Evolutionary conservation across 2,329 filamentous ascomycete genomes (phyloP).

Genomic region (Pseudopyricularia cyperi): DNA sequence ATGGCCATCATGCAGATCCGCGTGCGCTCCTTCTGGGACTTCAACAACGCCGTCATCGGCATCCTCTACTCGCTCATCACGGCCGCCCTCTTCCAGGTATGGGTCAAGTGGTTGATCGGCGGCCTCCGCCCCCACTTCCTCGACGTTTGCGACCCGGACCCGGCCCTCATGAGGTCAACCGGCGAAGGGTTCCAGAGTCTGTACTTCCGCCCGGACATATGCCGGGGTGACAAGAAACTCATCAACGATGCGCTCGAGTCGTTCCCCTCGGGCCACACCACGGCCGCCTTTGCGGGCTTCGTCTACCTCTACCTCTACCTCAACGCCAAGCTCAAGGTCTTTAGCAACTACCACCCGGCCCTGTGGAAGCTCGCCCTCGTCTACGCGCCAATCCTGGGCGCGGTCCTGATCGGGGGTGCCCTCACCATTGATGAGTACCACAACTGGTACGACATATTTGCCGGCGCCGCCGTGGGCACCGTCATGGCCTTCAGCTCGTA

Average conservation of each 20-base stretch:
- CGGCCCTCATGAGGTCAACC: conserved; percentile 28
- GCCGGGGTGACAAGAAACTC: conserved; percentile 49
- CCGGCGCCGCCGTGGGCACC: conserved; percentile 49
- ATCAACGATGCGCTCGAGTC: conserved; percentile 60
- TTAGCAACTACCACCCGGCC: conserved; percentile 56
- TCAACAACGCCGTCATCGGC: conserved; percentile 59
- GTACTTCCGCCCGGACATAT: conserved; percentile 58
- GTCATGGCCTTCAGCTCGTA: conserved; percentile 50
- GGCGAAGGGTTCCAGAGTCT: conserved; percentile 34
- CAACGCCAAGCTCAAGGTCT: conserved; percentile 68
- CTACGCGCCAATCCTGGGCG: conserved; percentile 54
- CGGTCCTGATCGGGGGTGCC: conserved; percentile 53
- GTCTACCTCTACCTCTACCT: conserved; percentile 61
- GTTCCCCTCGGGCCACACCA: conserved; percentile 63
- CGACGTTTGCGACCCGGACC: conserved; percentile 50
- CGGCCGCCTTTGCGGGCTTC: conserved; percentile 60
- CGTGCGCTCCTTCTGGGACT: conserved; percentile 54
- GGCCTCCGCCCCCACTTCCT: conserved; percentile 63
- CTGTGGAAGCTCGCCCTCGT: conserved; percentile 60
- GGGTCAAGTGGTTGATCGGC: conserved; percentile 64
- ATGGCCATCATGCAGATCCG: conserved; percentile 56
- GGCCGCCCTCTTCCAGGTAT: conserved; percentile 64
- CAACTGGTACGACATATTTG: conserved; percentile 61
- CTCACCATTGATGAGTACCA: conserved; percentile 63
- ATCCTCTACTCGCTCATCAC: conserved; percentile 57